A percentile compares a stretch with the other conserved stretches of the same genome.
phyloP scores from a whole-genome alignment of 192 early-diverging fungal genomes.

The Entomortierella lignicola region DNA sequence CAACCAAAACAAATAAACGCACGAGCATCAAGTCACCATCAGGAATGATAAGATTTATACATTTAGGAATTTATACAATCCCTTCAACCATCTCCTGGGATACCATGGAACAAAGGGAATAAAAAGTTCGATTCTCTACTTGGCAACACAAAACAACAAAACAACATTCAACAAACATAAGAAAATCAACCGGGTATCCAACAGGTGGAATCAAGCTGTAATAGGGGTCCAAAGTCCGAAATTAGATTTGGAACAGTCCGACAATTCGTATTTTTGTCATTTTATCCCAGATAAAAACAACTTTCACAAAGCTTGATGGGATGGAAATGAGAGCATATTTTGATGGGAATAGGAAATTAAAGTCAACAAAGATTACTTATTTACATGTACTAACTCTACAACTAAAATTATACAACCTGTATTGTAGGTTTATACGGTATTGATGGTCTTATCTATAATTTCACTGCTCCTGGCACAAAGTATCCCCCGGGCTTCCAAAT shows the following conservation, averaged over 20 bases:
- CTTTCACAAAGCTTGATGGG: too few species aligned
- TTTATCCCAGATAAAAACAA: background rate
- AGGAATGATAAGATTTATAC: too few species aligned
- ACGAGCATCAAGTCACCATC: too few species aligned
- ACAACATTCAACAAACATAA: too few species aligned
- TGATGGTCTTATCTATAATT: constrained; percentile 42
- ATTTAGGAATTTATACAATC: background rate
- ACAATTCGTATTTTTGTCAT: background rate
- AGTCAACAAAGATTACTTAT: too few species aligned
- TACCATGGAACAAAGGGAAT: background rate
- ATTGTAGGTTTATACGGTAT: constrained; percentile 32
- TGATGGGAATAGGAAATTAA: too few species aligned
- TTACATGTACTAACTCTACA: background rate
- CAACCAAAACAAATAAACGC: too few species aligned
- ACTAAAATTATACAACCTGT: background rate
- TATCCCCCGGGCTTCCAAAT: constrained; percentile 14
- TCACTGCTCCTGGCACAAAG: background rate
- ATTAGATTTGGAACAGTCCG: constrained; percentile 3
- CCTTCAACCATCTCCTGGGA: background rate
- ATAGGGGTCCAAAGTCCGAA: constrained; percentile 41
- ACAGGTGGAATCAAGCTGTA: background rate
- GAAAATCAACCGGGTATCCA: background rate
- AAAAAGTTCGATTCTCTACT: background rate
- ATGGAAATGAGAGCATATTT: too few species aligned
- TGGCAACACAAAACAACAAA: background rate